Conservation (phyloP, 345 rosid species). For the Lepidium didymum region DNA sequence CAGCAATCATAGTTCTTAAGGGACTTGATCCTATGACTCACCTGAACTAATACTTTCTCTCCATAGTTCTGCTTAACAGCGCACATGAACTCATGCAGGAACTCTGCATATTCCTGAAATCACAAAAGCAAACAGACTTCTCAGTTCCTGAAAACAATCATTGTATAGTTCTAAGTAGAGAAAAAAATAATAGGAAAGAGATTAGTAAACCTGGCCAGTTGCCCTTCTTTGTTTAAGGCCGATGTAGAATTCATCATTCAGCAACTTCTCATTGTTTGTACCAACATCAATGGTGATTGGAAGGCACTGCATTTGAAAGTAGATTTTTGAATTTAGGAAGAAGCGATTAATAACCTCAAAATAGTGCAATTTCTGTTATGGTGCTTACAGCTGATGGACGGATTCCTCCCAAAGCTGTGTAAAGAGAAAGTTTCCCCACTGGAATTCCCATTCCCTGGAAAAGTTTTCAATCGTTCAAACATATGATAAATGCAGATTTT, state of each 20-base stretch:
- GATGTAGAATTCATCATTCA: constrained; percentile 75
- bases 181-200: neutral
- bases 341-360: neutral
- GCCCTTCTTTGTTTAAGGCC: constrained; percentile 77
- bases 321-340: neutral
- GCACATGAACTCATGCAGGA: constrained; percentile 86
- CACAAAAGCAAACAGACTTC: neutral
- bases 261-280: constrained; percentile 73
- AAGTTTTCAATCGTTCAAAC: neutral
- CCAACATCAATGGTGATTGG: constrained; percentile 95
- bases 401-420: constrained; percentile 85
- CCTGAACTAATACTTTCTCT: constrained; percentile 92
- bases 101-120: constrained; percentile 80
- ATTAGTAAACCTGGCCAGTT: constrained; percentile 58
- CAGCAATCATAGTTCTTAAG: neutral
- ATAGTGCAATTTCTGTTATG: neutral
- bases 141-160: constrained; percentile 14
- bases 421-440: constrained; percentile 81
- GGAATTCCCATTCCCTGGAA: constrained; percentile 96
- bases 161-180: neutral
- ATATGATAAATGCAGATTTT: neutral
- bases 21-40: constrained; percentile 23
- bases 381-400: constrained; percentile 81
- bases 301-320: constrained; percentile 49
- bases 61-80: constrained; percentile 95